Conservation (phyloP, 495 filamentous ascomycete species). For the Penicillium diatomitis region DNA sequence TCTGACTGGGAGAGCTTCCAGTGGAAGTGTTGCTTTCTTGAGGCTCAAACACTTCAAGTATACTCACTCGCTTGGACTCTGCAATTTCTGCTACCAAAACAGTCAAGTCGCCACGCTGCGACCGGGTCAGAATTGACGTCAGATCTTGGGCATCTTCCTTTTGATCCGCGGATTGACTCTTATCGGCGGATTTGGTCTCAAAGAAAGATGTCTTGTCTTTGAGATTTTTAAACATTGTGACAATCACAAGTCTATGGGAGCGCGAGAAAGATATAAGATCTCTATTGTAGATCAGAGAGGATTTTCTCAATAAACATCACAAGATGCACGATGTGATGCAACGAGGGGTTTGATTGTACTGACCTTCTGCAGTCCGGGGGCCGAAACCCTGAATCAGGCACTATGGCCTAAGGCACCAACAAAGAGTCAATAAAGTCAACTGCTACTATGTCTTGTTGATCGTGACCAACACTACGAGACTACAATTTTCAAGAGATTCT, state of each 20-base stretch:
- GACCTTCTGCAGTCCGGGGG: neutral
- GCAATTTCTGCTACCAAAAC: constrained; percentile 35
- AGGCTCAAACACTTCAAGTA: constrained; percentile 33
- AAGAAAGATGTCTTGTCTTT: constrained; percentile 30
- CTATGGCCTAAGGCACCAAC: neutral
- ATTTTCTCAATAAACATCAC: neutral
- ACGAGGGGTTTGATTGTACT: neutral
- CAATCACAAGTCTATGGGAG: neutral
- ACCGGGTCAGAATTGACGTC: constrained; percentile 40
- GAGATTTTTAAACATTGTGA: constrained; percentile 31
- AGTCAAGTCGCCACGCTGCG: constrained; percentile 41
- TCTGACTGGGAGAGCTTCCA: constrained; percentile 3
- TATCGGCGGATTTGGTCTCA: constrained; percentile 21
- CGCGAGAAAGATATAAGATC: neutral
- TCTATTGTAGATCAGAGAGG: neutral
- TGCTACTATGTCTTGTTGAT: neutral
- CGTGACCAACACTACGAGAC: neutral
- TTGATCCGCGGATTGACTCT: constrained; percentile 6
- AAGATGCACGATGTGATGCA: neutral
- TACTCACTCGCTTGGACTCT: constrained; percentile 34
- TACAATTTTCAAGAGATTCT: neutral
- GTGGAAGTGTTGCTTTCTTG: constrained; percentile 1
- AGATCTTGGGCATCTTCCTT: constrained; percentile 34
- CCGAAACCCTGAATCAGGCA: neutral
- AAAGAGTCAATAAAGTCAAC: neutral